Evolutionary conservation across 805 yeast genomes (phyloP), one percentile per base, ranked within the genome.

Genomic region (Saturnispora sekii): DNA sequence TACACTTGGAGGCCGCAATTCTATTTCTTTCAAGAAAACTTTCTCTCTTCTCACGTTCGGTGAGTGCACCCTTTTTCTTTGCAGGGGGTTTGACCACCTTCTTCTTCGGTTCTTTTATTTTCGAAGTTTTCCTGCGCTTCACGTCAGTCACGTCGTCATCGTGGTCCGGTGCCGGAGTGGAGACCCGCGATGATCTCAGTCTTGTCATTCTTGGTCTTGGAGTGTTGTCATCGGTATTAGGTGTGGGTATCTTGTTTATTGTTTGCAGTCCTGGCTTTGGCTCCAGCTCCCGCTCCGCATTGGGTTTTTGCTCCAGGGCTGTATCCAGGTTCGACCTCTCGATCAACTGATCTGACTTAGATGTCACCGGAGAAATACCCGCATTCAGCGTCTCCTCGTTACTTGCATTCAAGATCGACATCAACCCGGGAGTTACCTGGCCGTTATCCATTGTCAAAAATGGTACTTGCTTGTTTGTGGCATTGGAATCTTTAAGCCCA

Each of bases 1-100:
- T 77, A 68, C 97, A 93, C 60, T 88, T 89, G n/a, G 94, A 81
- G 0, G 98, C 98, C 0, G 98, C 98, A 10, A 90, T 79, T 48
- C 98, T 72, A 62, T 93, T 93, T 54, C 97, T 73, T 60, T 93
- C 98, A 51, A 93, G 64, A 54, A 90, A 90, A 53, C 73, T 79
- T 57, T 77, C 77, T 18, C 97, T 74, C 57, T 84, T 87, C 56
- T 81, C 79, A 53, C 83, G 94, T 58, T 83, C 74, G 10, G 45
- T 31, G 3, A 39, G 4, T 4, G n/a, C 29, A 10, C 41, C 38
- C 38, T 43, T 39, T 32, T 37, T 47, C 26, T 28, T 40, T 4
- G 26, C 21, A 37, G 32, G 31, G 5, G 41, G 8, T 37, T 30
- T 31, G 14, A 10, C 30, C 35, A 11, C 30, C 11, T 29, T 26